Percentiles rank a stretch among this genome's conserved stretches.
phyloP scores from a whole-genome alignment of 2,329 filamentous ascomycete species.

The Thielaviopsis cerberus region DNA sequence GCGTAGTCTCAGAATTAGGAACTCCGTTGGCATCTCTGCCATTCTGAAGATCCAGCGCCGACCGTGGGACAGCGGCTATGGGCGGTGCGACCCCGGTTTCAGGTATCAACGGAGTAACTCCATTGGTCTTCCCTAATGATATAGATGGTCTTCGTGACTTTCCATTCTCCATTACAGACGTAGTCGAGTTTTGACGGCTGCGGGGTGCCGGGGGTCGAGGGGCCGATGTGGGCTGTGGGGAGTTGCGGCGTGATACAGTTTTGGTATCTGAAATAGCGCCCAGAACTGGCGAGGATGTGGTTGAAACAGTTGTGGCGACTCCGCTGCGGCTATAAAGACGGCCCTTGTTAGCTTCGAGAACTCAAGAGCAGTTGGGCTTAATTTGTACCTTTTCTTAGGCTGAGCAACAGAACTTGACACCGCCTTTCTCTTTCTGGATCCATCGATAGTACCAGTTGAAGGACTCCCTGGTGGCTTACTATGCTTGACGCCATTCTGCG shows the following conservation, averaged over 20 bases:
- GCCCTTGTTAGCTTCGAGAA: not conserved
- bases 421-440: conserved; percentile 54
- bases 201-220: conserved; percentile 50
- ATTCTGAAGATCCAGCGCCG: conserved; percentile 13
- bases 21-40: conserved; percentile 16
- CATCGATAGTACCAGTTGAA: conserved; percentile 48
- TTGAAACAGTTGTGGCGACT: conserved; percentile 41
- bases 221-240: conserved; percentile 17
- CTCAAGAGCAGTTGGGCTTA: not conserved
- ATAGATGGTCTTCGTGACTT: conserved; percentile 39
- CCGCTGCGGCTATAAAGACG: conserved; percentile 19
- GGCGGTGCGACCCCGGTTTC: conserved; percentile 19
- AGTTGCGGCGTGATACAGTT: conserved; percentile 19
- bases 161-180: conserved; percentile 36
- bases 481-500: conserved; percentile 25
- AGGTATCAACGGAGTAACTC: conserved; percentile 22
- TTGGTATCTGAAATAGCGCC: conserved; percentile 46
- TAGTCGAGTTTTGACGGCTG: conserved; percentile 56
- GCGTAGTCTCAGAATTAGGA: conserved; percentile 17
- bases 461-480: conserved; percentile 41
- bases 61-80: conserved; percentile 15
- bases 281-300: conserved; percentile 59
- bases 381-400: conserved; percentile 57
- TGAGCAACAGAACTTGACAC: conserved; percentile 46
- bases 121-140: conserved; percentile 42